Base-by-base conservation (phyloP, 2,329 filamentous ascomycete genomes). In the Talaromyces amestolkiae region DNA sequence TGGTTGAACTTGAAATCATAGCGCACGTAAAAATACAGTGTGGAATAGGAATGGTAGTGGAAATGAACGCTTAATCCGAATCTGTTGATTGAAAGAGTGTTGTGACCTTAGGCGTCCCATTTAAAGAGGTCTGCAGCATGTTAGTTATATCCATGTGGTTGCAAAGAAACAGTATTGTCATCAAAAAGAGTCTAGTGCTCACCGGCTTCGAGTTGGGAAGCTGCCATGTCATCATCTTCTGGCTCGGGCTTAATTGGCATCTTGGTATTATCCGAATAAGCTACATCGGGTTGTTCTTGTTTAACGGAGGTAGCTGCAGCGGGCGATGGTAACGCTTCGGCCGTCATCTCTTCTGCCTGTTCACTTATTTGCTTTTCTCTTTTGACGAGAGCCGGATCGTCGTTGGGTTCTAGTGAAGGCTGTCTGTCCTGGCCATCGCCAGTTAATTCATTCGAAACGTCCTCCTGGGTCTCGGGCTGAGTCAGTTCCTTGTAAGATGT, bases 401-500 rank as follows among this genome's bases (percentile, higher is more conserved):
- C 22, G 10, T 58, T 58, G 15, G 19, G 13, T 8, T 41, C 37
- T 19, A 11, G 56, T 39, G 35, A 39, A 41, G 19, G 8, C 19
- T 58, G 27, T 49, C 33, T 63, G 15, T 41, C 39, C 22, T 24
- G 19, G 9, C 22, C 45, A 15, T 63, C 47, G 24, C 19, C 22
- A 33, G 24, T 15, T 5, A 7, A 15, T 45, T n/a, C 19, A 31
- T 11, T 27, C 49, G 35, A 63, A 63, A 58, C 15, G 15, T 49
- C 53, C 41, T 41, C 8, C 31, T 35, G 15, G 24, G 13, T 33
- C 19, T 58, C 31, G 17, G 37, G 17, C 31, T 45, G 22, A 45
- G 39, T 35, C 41, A 64, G 17, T 33, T 37, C 9, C n/a, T 49
- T 64, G 24, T 45, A 64, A 15, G 51, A 64, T 33, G 61, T 19